Conservation (phyloP, 1,139 yeast species). For the Saccharomycopsis hybrid region DNA sequence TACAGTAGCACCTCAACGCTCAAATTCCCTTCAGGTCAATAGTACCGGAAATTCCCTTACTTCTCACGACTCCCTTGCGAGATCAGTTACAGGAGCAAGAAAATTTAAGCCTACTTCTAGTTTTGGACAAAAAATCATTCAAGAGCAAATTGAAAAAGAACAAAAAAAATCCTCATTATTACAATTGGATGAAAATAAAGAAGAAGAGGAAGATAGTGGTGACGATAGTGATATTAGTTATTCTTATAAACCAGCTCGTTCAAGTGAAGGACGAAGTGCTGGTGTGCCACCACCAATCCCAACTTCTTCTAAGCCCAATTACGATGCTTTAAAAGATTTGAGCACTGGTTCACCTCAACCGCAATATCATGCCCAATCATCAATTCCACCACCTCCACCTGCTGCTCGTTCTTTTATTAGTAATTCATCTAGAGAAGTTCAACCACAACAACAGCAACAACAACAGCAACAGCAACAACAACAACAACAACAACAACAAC, state of each 20-base stretch:
- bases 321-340: slow-evolving; percentile 27
- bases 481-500: too few relatives aligned
- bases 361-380: slow-evolving; percentile 4
- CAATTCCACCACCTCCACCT: background rate
- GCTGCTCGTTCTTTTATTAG: background rate
- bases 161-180: slow-evolving; percentile 18
- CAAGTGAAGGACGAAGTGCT: slow-evolving; percentile 17
- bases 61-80: slow-evolving; percentile 30
- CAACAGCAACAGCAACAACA: too few relatives aligned
- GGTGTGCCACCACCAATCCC: slow-evolving; percentile 30
- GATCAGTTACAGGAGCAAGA: slow-evolving; percentile 25
- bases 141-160: slow-evolving; percentile 30
- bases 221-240: slow-evolving; percentile 15
- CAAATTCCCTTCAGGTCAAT: slow-evolving; percentile 1
- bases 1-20: slow-evolving; percentile 25
- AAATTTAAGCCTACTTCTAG: slow-evolving; percentile 46
- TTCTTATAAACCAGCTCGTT: slow-evolving; percentile 14
- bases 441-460: too few relatives aligned
- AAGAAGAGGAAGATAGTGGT: slow-evolving; percentile 28
- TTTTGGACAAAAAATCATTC: slow-evolving; percentile 51
- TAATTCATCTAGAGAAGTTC: background rate
- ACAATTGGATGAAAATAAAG: slow-evolving; percentile 23
- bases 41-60: slow-evolving; percentile 7
- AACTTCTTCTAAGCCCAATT: slow-evolving; percentile 27
- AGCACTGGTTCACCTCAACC: slow-evolving; percentile 10